These are phyloP conservation scores for Chrysosporium keratinophilum DNA, from an alignment of 2,329 filamentous ascomycete genomes.

Conservation along the genomic window DNA sequence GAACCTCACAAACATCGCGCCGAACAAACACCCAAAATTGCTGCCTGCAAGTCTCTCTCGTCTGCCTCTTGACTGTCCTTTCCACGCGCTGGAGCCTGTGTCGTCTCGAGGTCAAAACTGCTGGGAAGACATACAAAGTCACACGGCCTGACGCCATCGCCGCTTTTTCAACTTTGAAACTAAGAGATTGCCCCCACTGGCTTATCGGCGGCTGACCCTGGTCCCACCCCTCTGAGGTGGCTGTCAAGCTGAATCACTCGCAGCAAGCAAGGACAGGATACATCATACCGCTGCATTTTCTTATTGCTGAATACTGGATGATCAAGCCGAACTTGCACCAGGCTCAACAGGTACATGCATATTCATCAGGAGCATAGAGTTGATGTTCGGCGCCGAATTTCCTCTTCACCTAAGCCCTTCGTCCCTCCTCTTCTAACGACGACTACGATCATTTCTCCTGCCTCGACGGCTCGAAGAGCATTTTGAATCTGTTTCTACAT, in stretches of 20 bases:
- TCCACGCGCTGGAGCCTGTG: neutral
- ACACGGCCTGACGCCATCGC: constrained; percentile 2
- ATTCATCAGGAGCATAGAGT: neutral
- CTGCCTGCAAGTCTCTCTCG: too few species aligned
- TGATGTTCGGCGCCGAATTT: neutral
- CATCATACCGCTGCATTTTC: neutral
- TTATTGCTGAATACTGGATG: neutral
- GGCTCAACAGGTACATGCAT: neutral
- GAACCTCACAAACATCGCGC: too few species aligned
- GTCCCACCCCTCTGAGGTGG: neutral
- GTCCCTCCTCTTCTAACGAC: too few species aligned
- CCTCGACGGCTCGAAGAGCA: neutral
- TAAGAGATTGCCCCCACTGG: neutral
- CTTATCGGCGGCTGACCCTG: neutral
- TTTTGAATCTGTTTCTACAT: neutral
- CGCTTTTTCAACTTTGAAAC: neutral
- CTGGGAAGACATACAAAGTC: neutral
- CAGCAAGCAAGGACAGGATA: neutral
- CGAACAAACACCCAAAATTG: too few species aligned
- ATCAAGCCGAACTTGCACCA: too few species aligned
- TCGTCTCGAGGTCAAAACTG: neutral
- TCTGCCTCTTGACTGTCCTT: too few species aligned
- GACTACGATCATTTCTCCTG: too few species aligned
- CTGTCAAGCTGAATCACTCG: neutral
- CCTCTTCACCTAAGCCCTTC: too few species aligned